Evolutionary conservation across 805 yeast genomes (phyloP).

Genomic region (Pichia nanzhaoensis): DNA sequence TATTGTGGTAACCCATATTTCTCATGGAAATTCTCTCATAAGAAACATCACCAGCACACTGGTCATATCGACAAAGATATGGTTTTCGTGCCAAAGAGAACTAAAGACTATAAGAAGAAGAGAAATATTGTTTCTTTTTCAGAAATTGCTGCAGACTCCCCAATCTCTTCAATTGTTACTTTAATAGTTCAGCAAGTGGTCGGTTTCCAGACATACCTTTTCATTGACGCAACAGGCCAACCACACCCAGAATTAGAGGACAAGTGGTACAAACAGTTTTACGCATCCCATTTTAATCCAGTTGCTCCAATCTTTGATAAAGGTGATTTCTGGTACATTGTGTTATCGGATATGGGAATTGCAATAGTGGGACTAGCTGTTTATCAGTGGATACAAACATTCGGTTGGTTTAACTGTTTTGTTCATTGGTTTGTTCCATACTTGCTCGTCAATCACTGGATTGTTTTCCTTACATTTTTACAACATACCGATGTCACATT

Average conservation of each 20-base stretch:
- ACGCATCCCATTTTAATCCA: slow-evolving; percentile 50
- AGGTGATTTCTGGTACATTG: slow-evolving; percentile 48
- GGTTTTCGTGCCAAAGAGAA: slow-evolving; percentile 53
- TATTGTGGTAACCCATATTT: slow-evolving; percentile 53
- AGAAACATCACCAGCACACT: slow-evolving; percentile 58
- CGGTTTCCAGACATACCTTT: slow-evolving; percentile 46
- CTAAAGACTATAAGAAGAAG: slow-evolving; percentile 36
- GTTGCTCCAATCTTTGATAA: slow-evolving; percentile 47
- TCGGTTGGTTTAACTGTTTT: slow-evolving; percentile 44
- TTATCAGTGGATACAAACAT: slow-evolving; percentile 44
- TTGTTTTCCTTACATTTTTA: slow-evolving; percentile 54
- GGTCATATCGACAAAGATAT: slow-evolving; percentile 55
- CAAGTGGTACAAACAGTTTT: slow-evolving; percentile 30
- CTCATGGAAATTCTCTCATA: slow-evolving; percentile 55
- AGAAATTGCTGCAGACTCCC: slow-evolving; percentile 50
- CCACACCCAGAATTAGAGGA: slow-evolving; percentile 30
- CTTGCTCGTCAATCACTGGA: slow-evolving; percentile 58
- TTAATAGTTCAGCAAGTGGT: slow-evolving; percentile 50
- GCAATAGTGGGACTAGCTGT: slow-evolving; percentile 37
- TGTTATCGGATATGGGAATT: slow-evolving; percentile 52
- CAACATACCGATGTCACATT: slow-evolving; percentile 56
- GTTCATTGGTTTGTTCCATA: slow-evolving; percentile 55
- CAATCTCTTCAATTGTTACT: slow-evolving; percentile 38
- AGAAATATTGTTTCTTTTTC: slow-evolving; percentile 30
- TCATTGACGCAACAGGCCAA: slow-evolving; percentile 54